Evolutionary conservation across 768 basidiomycete species (phyloP).

Genomic region (Boletus rufocinnamomeus): DNA sequence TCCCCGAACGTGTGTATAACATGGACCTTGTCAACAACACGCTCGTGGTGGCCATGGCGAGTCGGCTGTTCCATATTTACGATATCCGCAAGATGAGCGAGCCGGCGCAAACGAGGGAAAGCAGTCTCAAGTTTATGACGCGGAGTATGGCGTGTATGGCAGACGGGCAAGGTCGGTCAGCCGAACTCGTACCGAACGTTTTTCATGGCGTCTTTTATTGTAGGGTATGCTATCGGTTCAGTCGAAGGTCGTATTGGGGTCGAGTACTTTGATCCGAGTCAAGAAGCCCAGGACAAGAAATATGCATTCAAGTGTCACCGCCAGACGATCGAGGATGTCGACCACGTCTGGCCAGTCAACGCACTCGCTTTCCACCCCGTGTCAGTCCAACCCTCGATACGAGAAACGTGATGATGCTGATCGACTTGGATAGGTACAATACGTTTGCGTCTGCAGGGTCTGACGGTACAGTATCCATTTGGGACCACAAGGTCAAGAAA

Average conservation of each 20-base stretch:
- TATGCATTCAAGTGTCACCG: slow-evolving; percentile 96
- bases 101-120: slow-evolving; percentile 82
- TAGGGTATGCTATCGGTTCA: slow-evolving; percentile 90
- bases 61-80: slow-evolving; percentile 86
- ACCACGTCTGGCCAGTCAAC: slow-evolving; percentile 97
- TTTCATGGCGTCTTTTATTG: neutral
- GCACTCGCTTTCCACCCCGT: slow-evolving; percentile 91
- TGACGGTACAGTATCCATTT: slow-evolving; percentile 91
- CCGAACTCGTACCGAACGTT: neutral
- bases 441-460: slow-evolving; percentile 97
- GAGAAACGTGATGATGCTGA: neutral
- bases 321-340: slow-evolving; percentile 84
- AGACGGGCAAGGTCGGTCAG: slow-evolving; percentile 74
- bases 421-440: slow-evolving; percentile 57
- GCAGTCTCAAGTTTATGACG: slow-evolving; percentile 95
- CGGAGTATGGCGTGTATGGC: slow-evolving; percentile 89
- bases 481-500: slow-evolving; percentile 98
- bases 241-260: slow-evolving; percentile 97
- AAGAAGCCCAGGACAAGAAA: slow-evolving; percentile 72
- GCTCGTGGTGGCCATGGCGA: slow-evolving; percentile 92
- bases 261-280: slow-evolving; percentile 89
- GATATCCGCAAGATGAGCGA: slow-evolving; percentile 77
- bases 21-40: slow-evolving; percentile 77
- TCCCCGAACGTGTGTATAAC: slow-evolving; percentile 85
- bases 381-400: slow-evolving; percentile 41